Evolutionary conservation across 2,329 filamentous ascomycete species (phyloP).

Genomic region (Aureobasidium sp.): DNA sequence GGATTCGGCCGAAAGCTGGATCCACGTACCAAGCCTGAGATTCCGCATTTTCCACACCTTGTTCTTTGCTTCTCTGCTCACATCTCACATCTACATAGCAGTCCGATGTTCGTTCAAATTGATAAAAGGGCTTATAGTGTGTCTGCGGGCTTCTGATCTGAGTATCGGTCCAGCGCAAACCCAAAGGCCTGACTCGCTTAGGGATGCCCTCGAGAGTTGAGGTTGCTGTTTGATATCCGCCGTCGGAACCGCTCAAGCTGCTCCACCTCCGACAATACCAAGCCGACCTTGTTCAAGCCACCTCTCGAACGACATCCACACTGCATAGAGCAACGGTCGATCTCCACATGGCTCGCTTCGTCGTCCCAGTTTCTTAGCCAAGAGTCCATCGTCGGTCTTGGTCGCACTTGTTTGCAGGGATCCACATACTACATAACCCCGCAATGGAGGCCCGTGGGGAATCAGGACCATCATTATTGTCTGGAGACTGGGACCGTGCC

Average conservation of each 20-base stretch:
- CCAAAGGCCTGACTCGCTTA: no score
- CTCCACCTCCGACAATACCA: neutral
- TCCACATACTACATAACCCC: slow-evolving; percentile 1
- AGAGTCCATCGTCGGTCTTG: neutral
- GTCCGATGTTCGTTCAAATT: neutral
- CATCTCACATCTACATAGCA: neutral
- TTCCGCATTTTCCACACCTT: neutral
- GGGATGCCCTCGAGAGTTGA: neutral
- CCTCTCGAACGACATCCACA: neutral
- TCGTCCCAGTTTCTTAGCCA: neutral
- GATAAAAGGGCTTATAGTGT: no score
- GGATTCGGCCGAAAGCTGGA: neutral
- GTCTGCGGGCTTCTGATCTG: no score
- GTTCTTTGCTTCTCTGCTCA: neutral
- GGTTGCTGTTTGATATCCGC: neutral
- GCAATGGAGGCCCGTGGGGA: slow-evolving; percentile 2
- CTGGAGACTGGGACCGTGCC: neutral
- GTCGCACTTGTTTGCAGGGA: neutral
- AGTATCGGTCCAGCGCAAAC: no score
- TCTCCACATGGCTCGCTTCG: neutral
- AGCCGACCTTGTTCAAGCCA: neutral
- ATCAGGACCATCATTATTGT: neutral
- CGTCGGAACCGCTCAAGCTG: neutral
- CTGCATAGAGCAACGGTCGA: neutral
- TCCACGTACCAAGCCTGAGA: neutral